Conservation (phyloP, 1,284 basidiomycete genomes). For the Thelephora terrestris region DNA sequence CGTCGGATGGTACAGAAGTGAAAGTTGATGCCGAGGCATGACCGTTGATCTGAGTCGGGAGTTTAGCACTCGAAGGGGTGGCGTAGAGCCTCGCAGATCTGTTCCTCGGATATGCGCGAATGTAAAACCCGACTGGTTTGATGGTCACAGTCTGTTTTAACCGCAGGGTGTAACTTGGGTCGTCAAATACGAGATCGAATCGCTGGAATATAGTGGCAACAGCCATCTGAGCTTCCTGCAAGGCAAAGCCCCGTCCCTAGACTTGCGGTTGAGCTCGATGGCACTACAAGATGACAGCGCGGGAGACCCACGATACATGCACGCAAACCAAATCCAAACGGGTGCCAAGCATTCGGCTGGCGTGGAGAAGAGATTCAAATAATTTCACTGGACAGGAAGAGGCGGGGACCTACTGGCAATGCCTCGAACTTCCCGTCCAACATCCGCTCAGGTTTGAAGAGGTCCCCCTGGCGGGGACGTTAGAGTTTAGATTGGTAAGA, state of each 20-base stretch:
- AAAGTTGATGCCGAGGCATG: neutral
- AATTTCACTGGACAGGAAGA: neutral
- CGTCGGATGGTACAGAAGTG: neutral
- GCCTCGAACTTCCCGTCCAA: constrained; percentile 36
- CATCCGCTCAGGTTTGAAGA: constrained; percentile 38
- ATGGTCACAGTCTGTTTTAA: constrained; percentile 37
- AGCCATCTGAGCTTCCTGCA: constrained; percentile 37
- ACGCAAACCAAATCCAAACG: constrained; percentile 33
- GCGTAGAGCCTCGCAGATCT: constrained; percentile 9
- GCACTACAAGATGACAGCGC: neutral
- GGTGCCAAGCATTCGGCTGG: constrained; percentile 36
- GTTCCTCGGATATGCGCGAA: constrained; percentile 29
- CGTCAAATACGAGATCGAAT: constrained; percentile 33
- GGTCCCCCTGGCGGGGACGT: constrained; percentile 17
- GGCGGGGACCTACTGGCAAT: constrained; percentile 25
- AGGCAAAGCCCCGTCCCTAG: constrained; percentile 34
- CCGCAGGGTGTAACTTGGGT: constrained; percentile 33
- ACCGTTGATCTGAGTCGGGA: constrained; percentile 10
- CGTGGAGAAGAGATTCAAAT: neutral
- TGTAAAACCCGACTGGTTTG: constrained; percentile 35
- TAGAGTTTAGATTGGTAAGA: neutral
- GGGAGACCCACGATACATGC: constrained; percentile 29
- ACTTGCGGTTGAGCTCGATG: neutral
- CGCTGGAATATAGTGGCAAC: constrained; percentile 32
- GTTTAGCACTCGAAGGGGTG: constrained; percentile 9